These are phyloP conservation scores for Usnea hakonensis DNA, from an alignment of 495 filamentous ascomycete species.

Conservation along the genomic window DNA sequence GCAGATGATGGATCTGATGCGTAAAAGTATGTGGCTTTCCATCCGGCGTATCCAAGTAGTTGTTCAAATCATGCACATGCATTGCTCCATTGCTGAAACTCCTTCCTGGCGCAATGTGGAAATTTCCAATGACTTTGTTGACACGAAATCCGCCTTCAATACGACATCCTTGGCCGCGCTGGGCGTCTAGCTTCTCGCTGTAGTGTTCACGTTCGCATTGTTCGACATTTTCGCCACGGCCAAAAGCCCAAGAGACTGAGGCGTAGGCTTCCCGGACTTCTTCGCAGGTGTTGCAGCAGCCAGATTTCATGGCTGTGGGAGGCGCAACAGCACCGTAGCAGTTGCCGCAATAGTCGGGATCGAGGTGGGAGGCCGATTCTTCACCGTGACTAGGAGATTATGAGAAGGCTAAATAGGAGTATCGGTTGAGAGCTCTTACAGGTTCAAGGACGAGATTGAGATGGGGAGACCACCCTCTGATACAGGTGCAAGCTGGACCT, in stretches of 20 bases:
- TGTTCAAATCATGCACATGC: constrained; percentile 94
- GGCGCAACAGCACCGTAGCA: constrained; percentile 83
- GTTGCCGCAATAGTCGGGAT: constrained; percentile 84
- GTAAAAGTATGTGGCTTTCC: constrained; percentile 72
- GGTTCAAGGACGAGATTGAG: constrained; percentile 60
- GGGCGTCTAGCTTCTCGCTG: constrained; percentile 71
- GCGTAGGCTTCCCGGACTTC: constrained; percentile 95
- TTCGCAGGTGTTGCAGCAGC: constrained; percentile 94
- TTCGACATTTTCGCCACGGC: constrained; percentile 82
- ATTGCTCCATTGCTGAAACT: constrained; percentile 90
- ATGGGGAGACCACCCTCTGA: constrained; percentile 74
- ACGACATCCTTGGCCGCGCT: constrained; percentile 87
- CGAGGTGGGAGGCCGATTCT: constrained; percentile 70
- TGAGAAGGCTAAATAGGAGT: neutral
- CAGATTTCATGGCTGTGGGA: constrained; percentile 56
- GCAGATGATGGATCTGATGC: constrained; percentile 81
- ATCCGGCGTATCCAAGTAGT: constrained; percentile 67
- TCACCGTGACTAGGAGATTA: constrained; percentile 42
- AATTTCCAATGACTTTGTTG: constrained; percentile 98
- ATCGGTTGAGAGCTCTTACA: constrained; percentile 27
- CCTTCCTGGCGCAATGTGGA: constrained; percentile 94
- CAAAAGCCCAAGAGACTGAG: constrained; percentile 81
- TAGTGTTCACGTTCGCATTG: constrained; percentile 96
- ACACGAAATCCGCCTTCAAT: constrained; percentile 88
- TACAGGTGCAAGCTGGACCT: constrained; percentile 66